phyloP scores from a whole-genome alignment of 371 early-diverging fungal species.

The Mortierella sp. region DNA sequence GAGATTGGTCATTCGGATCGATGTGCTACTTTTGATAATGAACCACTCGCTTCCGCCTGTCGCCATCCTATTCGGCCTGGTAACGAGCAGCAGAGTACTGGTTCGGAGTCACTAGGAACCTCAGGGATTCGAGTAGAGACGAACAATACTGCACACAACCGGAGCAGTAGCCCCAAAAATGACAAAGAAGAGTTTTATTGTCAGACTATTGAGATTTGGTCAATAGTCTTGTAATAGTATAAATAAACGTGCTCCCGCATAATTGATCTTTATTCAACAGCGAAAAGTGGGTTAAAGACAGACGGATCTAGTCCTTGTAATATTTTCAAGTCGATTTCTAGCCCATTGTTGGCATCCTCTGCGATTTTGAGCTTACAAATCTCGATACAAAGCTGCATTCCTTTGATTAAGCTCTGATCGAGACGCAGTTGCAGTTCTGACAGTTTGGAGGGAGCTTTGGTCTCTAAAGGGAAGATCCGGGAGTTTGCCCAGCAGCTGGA shows the following conservation, averaged over 20 bases:
- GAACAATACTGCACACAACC: not conserved
- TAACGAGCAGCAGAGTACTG: not conserved
- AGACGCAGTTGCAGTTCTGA: conserved; percentile 18
- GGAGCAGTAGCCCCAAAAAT: conserved; percentile 32
- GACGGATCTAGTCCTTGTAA: conserved; percentile 28
- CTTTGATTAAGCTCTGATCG: conserved; percentile 23
- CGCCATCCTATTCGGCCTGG: conserved; percentile 30
- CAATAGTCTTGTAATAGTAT: conserved; percentile 31
- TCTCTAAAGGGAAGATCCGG: conserved; percentile 13
- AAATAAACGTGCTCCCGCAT: not conserved
- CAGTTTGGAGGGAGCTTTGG: not conserved
- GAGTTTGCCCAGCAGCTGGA: conserved; percentile 55
- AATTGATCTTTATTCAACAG: not conserved
- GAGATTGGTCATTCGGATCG: conserved; percentile 84
- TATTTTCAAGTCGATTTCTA: conserved; percentile 26
- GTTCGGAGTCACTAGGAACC: not conserved
- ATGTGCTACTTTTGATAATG: conserved; percentile 93
- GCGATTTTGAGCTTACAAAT: conserved; percentile 27
- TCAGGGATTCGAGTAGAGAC: not conserved
- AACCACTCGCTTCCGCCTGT: conserved; percentile 63
- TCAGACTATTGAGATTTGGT: conserved; percentile 55
- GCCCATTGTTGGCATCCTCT: conserved; percentile 16
- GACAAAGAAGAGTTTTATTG: conserved; percentile 54
- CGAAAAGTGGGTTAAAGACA: conserved; percentile 36
- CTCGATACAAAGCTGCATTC: conserved; percentile 22